Base-by-base conservation (phyloP, 768 basidiomycete genomes). In the Leccinum subgranulosum region DNA sequence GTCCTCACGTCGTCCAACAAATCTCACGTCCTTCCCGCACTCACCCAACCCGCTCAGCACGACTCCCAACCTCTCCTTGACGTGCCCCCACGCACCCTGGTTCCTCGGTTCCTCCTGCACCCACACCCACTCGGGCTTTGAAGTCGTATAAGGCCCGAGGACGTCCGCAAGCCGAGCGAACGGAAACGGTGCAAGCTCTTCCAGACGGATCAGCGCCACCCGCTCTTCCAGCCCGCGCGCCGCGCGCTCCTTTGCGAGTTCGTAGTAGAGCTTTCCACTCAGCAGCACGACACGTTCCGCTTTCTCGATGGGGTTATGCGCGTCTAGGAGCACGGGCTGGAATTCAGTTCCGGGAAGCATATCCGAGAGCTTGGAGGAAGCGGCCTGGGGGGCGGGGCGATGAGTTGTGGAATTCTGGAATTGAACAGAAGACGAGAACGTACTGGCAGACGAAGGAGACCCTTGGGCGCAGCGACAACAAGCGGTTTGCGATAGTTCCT, bases 151-250 rank as follows among this genome's bases (percentile, higher is more conserved):
- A 3, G 70, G 61, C 41, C 61, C 49, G 31, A 95, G 70, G 1
- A 75, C 75, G 3, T 75, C 64, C 4, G 69, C 66, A 0, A 94
- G 73, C 23, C 75, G 74, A 0, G 67, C 56, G 69, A 91, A 93
- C 0, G 94, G 94, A 83, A 97, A 96, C 0, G 94, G 94, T 7
- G 86, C 83, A 3, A 96, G 77, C 68, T 95, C 94, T 67, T 96
- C 92, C 45, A 93, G 65, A n/a, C 90, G 83, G 29, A 93, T 73
- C 54, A 95, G 75, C 0, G 88, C 87, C 2, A 93, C 81, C 0
- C 71, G 65, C 47, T 78, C 76, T 15, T 78, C 73, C 7, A 86
- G 68, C 1, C 74, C 74, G 0, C 75, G 70, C 5, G 77, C 71
- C 34, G 82, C 73, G 7, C 92, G 84, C 56, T 88, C 84, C 61